These are phyloP conservation scores for Amphirosellinia nigrospora DNA, from an alignment of 495 filamentous ascomycete species.

Conservation along the genomic window DNA sequence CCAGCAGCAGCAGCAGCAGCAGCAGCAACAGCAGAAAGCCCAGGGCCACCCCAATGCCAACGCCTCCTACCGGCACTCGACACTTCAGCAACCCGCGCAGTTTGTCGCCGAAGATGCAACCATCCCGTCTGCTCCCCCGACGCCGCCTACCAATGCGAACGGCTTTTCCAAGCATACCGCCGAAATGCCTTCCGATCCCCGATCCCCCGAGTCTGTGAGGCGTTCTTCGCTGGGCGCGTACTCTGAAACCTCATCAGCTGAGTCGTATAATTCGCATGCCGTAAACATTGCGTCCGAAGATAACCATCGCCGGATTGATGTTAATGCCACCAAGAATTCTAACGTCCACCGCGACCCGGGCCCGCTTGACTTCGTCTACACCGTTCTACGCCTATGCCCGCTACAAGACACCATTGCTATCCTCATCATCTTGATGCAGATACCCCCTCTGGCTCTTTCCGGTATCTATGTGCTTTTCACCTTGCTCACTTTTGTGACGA, in stretches of 20 bases:
- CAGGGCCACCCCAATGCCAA: constrained; percentile 61
- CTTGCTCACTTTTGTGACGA: constrained; percentile 85
- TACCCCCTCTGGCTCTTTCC: constrained; percentile 89
- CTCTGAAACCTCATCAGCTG: constrained; percentile 58
- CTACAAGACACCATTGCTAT: constrained; percentile 97
- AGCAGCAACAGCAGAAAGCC: constrained; percentile 63
- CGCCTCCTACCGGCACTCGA: constrained; percentile 44
- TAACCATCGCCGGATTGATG: constrained; percentile 65
- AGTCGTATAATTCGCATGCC: constrained; percentile 47
- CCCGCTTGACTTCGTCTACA: constrained; percentile 74
- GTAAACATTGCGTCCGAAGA: constrained; percentile 50
- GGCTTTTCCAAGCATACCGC: constrained; percentile 44
- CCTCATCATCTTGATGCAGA: constrained; percentile 93
- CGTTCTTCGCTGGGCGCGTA: constrained; percentile 52
- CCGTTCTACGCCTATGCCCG: constrained; percentile 88
- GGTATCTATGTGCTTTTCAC: constrained; percentile 94
- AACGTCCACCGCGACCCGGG: constrained; percentile 66
- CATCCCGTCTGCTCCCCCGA: constrained; percentile 47
- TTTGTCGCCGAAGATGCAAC: constrained; percentile 54
- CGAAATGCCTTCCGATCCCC: constrained; percentile 50
- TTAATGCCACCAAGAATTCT: constrained; percentile 70
- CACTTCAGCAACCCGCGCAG: constrained; percentile 23
- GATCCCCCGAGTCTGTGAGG: constrained; percentile 46
- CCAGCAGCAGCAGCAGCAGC: constrained; percentile 66
- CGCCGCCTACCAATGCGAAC: constrained; percentile 45